Percentiles rank a stretch among this genome's conserved stretches.
Evolutionary conservation across 208 protist genomes (phyloP).

Genomic region (Wallacemonas sp.): DNA sequence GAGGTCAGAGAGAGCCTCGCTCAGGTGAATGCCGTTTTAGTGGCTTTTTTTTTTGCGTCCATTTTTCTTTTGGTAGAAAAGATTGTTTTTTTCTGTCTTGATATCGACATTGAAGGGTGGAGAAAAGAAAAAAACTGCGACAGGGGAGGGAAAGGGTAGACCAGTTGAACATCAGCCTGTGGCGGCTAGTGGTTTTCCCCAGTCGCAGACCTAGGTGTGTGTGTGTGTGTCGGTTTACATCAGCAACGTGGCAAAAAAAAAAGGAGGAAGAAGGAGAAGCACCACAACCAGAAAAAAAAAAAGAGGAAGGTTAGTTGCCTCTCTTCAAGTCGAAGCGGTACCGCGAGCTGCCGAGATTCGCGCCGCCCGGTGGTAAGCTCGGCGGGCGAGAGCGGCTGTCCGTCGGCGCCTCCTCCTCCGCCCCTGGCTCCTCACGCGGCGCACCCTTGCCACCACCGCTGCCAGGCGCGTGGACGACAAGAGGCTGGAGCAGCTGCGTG

Average conservation of each 20-base stretch:
- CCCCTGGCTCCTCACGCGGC: not conserved
- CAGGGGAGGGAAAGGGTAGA: conserved; percentile 7
- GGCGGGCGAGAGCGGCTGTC: not conserved
- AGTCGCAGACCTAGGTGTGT: too few species aligned
- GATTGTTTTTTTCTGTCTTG: not conserved
- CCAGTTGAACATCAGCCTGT: conserved; percentile 1
- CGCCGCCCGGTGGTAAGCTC: not conserved
- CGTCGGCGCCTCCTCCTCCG: too few species aligned
- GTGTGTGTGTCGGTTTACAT: too few species aligned
- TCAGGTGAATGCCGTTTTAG: too few species aligned
- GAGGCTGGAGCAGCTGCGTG: conserved; percentile 18
- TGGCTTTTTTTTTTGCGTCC: conserved; percentile 2
- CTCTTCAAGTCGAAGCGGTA: conserved; percentile 21
- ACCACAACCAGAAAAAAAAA: not conserved
- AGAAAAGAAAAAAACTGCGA: not conserved
- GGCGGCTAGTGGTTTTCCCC: not conserved
- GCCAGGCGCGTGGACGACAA: conserved; percentile 21
- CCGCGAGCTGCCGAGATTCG: conserved; percentile 1
- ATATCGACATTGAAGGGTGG: not conserved
- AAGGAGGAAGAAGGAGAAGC: conserved; percentile 11
- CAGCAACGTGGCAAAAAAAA: conserved; percentile 21
- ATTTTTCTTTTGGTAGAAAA: conserved; percentile 10
- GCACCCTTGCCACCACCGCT: not conserved
- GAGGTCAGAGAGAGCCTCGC: too few species aligned
- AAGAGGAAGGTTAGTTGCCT: conserved; percentile 3